Conservation (phyloP, 257 asterid genomes). For the Solanum piurae region DNA sequence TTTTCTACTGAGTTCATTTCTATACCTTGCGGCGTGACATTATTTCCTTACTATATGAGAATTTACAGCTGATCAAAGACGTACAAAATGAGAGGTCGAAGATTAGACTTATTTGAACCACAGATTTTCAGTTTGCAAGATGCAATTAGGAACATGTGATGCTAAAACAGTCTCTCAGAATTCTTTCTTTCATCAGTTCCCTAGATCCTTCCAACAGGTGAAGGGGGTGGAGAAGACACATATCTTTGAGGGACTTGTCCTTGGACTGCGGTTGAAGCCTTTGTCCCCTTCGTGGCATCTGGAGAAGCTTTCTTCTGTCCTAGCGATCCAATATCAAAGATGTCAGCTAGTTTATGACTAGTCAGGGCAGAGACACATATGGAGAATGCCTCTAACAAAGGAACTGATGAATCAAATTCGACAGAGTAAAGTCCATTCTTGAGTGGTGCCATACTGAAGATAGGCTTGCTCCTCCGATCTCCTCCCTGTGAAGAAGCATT, state of each 20-base stretch:
- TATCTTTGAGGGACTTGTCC: constrained; percentile 45
- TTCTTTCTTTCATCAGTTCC: background rate
- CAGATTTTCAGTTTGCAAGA: background rate
- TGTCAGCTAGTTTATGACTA: constrained; percentile 33
- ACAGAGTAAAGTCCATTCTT: constrained; percentile 55
- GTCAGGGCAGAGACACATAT: constrained; percentile 60
- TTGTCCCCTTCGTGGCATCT: constrained; percentile 12
- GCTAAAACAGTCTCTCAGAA: background rate
- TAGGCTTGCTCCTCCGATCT: constrained; percentile 33
- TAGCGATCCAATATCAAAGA: constrained; percentile 9
- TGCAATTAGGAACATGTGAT: background rate
- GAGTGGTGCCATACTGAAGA: constrained; percentile 56
- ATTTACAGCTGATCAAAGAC: background rate
- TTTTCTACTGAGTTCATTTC: background rate
- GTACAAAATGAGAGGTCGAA: background rate
- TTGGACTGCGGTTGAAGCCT: constrained; percentile 12
- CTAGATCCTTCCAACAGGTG: constrained; percentile 87
- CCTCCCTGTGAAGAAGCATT: constrained; percentile 34
- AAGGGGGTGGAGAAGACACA: constrained; percentile 61
- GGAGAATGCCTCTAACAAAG: constrained; percentile 74
- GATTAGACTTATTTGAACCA: background rate
- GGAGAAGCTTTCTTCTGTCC: constrained; percentile 5
- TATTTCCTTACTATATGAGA: background rate
- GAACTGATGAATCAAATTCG: constrained; percentile 44
- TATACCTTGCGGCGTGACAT: background rate